Conservation (phyloP, 2,329 filamentous ascomycete genomes). For the Arthrobotrys musiformis region DNA sequence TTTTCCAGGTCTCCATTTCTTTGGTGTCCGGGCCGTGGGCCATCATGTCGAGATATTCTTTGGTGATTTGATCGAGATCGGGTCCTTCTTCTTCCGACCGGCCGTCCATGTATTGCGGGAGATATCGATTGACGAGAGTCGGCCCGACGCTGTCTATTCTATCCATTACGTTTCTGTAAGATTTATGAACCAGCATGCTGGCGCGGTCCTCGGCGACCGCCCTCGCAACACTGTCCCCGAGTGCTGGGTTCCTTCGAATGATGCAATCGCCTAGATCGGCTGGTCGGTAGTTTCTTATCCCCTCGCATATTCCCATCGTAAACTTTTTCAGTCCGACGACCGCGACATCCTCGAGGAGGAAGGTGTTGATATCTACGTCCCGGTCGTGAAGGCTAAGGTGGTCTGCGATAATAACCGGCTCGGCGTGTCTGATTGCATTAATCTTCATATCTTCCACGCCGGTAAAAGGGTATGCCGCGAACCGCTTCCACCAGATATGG, state of each 20-base stretch:
- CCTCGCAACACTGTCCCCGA: background rate
- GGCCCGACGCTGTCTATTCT: background rate
- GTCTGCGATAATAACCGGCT: background rate
- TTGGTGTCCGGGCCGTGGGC: background rate
- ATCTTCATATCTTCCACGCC: conserved; percentile 4
- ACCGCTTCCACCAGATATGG: conserved; percentile 1
- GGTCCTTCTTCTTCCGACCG: background rate
- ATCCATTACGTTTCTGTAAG: background rate
- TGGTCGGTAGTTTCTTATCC: background rate
- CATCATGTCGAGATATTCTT: background rate
- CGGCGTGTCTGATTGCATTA: background rate
- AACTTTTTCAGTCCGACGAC: conserved; percentile 2
- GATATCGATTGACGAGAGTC: background rate
- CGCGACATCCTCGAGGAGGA: background rate
- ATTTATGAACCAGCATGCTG: background rate
- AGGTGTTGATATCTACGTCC: background rate
- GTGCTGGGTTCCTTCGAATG: background rate
- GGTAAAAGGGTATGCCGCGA: background rate
- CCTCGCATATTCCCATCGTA: background rate
- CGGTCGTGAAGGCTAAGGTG: background rate
- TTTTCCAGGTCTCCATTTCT: background rate
- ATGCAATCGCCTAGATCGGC: background rate
- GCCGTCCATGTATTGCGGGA: background rate
- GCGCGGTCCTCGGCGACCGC: background rate
- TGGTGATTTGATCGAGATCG: background rate